A percentile compares a stretch with the other conserved stretches of the same genome.
Conservation (phyloP, 148 eudicot genomes). For the Vaccinium corymbosum region DNA sequence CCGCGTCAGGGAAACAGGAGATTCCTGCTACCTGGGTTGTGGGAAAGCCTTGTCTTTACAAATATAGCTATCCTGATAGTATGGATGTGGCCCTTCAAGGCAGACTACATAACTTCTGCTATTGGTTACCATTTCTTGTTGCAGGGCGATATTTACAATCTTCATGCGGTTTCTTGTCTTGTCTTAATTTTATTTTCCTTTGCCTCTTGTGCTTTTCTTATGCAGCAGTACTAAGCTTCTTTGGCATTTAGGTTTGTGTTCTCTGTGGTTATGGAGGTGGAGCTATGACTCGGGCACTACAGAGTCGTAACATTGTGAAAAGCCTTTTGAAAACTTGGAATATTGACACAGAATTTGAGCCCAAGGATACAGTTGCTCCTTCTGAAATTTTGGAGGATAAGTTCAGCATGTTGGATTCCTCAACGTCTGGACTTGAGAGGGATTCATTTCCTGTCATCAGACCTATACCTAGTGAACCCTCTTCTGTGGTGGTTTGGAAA, state of each 20-base stretch:
- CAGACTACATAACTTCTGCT: not conserved
- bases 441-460: constrained; percentile 13
- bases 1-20: not conserved
- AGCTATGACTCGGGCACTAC: constrained; percentile 58
- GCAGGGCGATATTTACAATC: not conserved
- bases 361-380: constrained; percentile 23
- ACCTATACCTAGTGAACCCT: constrained; percentile 9
- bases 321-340: constrained; percentile 54
- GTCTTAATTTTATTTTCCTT: not conserved
- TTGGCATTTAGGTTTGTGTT: constrained; percentile 45
- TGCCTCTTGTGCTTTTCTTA: not conserved
- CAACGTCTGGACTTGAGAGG: not conserved
- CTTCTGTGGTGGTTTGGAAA: constrained; percentile 20
- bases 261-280: constrained; percentile 65
- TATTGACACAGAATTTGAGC: constrained; percentile 32
- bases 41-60: not conserved
- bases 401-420: constrained; percentile 14
- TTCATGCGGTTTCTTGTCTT: not conserved
- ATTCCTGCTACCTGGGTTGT: not conserved
- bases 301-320: constrained; percentile 42
- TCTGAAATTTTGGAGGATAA: constrained; percentile 33
- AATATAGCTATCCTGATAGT: not conserved
- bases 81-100: not conserved
- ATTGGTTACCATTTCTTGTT: not conserved
- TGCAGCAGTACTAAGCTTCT: not conserved